Conservation (phyloP, 129 eudicot genomes). For the Glebionis coronaria region DNA sequence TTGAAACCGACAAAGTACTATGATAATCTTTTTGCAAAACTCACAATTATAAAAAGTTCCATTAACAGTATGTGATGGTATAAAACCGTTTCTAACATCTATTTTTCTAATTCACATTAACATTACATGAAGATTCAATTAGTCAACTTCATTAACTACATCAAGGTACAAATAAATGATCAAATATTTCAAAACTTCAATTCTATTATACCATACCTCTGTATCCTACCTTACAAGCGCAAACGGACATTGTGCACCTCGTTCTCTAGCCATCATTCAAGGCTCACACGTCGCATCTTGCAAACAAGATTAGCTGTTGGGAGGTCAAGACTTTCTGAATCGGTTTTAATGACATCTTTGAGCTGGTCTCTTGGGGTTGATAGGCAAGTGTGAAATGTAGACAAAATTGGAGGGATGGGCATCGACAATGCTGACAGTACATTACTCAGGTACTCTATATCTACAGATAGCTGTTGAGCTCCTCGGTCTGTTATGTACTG, state of each 20-base stretch:
- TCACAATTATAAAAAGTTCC: too few species aligned
- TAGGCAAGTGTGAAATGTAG: conserved; percentile 84
- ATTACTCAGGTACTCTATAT: conserved; percentile 85
- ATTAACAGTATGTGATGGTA: conserved; percentile 1
- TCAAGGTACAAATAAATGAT: neutral
- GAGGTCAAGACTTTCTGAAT: conserved; percentile 65
- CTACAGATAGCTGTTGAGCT: conserved; percentile 88
- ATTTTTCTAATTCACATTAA: neutral
- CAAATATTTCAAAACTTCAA: neutral
- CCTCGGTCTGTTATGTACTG: conserved; percentile 92
- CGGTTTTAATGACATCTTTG: conserved; percentile 69
- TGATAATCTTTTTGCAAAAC: neutral
- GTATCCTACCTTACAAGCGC: conserved; percentile 1
- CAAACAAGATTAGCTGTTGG: conserved; percentile 92
- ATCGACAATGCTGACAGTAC: conserved; percentile 94
- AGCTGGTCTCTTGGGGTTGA: conserved; percentile 82
- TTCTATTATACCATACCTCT: neutral
- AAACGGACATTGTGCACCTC: neutral
- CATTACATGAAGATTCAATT: neutral
- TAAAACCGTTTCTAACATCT: neutral
- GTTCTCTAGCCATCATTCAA: conserved; percentile 36
- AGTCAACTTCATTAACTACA: neutral
- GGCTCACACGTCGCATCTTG: conserved; percentile 82
- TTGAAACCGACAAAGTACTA: too few species aligned
- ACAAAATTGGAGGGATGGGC: conserved; percentile 76